Conservation (phyloP, 805 yeast genomes). For the Barnettozyma siamensis region DNA sequence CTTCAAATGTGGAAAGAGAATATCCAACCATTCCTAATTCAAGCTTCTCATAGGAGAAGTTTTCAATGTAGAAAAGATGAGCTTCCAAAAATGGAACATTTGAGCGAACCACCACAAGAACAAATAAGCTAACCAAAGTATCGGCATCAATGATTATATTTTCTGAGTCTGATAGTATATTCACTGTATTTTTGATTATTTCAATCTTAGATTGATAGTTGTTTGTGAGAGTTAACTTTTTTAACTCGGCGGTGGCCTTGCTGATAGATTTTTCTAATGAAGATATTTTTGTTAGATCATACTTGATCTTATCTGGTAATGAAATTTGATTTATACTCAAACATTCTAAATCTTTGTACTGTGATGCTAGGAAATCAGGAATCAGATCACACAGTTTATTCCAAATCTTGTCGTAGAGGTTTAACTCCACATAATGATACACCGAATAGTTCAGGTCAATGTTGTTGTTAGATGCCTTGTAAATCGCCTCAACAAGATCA, state of each 20-base stretch:
- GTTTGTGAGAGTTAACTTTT: conserved; percentile 39
- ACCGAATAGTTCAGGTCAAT: conserved; percentile 48
- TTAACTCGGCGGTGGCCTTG: conserved; percentile 47
- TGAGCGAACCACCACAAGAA: conserved; percentile 65
- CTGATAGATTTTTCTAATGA: conserved; percentile 39
- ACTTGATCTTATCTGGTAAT: conserved; percentile 28
- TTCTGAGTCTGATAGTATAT: conserved; percentile 37
- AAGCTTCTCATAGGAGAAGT: conserved; percentile 44
- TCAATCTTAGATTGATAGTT: conserved; percentile 43
- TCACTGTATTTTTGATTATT: conserved; percentile 47
- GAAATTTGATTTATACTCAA: conserved; percentile 38
- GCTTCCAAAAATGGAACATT: conserved; percentile 51
- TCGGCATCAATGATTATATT: conserved; percentile 65
- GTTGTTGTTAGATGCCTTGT: conserved; percentile 28
- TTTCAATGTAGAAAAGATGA: conserved; percentile 60
- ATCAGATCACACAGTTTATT: conserved; percentile 29
- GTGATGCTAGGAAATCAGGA: conserved; percentile 19
- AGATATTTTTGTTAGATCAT: conserved; percentile 25
- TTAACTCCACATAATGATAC: conserved; percentile 66
- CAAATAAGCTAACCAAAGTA: conserved; percentile 62
- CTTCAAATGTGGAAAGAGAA: conserved; percentile 78
- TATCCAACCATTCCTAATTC: conserved; percentile 66
- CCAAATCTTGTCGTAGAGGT: conserved; percentile 68
- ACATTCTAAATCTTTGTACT: conserved; percentile 22
- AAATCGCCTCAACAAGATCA: conserved; percentile 23